Percentiles rank a stretch among this genome's conserved stretches.
These are phyloP conservation scores for Lactuca saligna DNA, from an alignment of 129 eudicot genomes.

Conservation along the genomic window DNA sequence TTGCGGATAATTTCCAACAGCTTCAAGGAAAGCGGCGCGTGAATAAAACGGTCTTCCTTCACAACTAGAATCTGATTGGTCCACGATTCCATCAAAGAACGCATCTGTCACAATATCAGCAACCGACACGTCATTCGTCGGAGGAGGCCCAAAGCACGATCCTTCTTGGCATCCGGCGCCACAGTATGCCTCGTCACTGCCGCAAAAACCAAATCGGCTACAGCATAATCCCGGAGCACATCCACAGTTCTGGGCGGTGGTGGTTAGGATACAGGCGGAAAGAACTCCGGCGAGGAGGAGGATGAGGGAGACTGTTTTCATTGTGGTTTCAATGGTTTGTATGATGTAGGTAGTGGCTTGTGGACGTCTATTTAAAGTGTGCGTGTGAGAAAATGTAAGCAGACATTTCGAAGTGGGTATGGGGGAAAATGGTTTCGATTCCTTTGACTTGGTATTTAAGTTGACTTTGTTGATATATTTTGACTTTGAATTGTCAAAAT, in stretches of 20 bases:
- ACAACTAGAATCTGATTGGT: constrained; percentile 8
- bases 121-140: constrained; percentile 16
- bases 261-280: constrained; percentile 7
- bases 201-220: constrained; percentile 22
- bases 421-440: background rate
- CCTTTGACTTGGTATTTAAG: constrained; percentile 6
- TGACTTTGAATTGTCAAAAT: constrained; percentile 9
- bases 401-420: background rate
- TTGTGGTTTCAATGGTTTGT: background rate
- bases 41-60: constrained; percentile 20
- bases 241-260: constrained; percentile 19
- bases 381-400: background rate
- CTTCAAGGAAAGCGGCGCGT: constrained; percentile 25
- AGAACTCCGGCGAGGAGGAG: background rate
- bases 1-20: constrained; percentile 2
- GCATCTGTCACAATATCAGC: constrained; percentile 15
- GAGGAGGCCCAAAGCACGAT: constrained; percentile 18
- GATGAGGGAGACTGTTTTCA: constrained; percentile 10
- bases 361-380: background rate
- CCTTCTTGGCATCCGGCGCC: constrained; percentile 24
- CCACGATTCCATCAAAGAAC: constrained; percentile 18
- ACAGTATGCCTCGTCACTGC: background rate
- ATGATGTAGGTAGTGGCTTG: background rate
- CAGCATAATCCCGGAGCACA: constrained; percentile 15
- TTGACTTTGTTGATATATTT: background rate